These are phyloP conservation scores for Colletotrichum higginsianum DNA, from an alignment of 2,329 filamentous ascomycete genomes.

Conservation along the genomic window DNA sequence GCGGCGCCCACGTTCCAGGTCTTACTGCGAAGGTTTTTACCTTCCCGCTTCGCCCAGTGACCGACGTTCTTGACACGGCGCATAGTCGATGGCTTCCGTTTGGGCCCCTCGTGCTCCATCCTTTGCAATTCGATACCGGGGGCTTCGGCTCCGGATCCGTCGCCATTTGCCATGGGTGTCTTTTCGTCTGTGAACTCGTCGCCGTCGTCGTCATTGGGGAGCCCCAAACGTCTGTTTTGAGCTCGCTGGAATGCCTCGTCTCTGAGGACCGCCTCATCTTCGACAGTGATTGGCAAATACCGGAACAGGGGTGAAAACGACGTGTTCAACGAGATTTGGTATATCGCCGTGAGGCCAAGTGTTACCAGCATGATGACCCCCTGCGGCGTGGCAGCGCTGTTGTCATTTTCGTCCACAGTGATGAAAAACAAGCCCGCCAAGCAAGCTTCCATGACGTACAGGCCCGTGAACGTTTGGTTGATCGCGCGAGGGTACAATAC, in stretches of 20 bases:
- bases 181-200: conserved; percentile 62
- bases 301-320: conserved; percentile 89
- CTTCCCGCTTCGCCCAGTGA: conserved; percentile 64
- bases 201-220: conserved; percentile 68
- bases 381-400: conserved; percentile 76
- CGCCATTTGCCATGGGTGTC: conserved; percentile 58
- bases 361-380: conserved; percentile 88
- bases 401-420: conserved; percentile 71
- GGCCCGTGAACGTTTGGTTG: conserved; percentile 94
- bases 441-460: conserved; percentile 95
- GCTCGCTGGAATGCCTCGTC: conserved; percentile 90
- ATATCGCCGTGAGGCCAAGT: conserved; percentile 78
- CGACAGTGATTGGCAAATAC: conserved; percentile 93
- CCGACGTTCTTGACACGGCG: conserved; percentile 65
- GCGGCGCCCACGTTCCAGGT: conserved; percentile 56
- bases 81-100: conserved; percentile 56
- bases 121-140: conserved; percentile 55
- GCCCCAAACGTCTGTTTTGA: conserved; percentile 78
- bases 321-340: conserved; percentile 84
- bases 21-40: conserved; percentile 63
- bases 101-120: conserved; percentile 47
- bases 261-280: conserved; percentile 93
- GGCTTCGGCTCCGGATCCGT: conserved; percentile 40
- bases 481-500: conserved; percentile 92
- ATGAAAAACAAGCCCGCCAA: conserved; percentile 93